Evolutionary conservation across 768 basidiomycete genomes (phyloP).

Genomic region (Amanita exitialis): DNA sequence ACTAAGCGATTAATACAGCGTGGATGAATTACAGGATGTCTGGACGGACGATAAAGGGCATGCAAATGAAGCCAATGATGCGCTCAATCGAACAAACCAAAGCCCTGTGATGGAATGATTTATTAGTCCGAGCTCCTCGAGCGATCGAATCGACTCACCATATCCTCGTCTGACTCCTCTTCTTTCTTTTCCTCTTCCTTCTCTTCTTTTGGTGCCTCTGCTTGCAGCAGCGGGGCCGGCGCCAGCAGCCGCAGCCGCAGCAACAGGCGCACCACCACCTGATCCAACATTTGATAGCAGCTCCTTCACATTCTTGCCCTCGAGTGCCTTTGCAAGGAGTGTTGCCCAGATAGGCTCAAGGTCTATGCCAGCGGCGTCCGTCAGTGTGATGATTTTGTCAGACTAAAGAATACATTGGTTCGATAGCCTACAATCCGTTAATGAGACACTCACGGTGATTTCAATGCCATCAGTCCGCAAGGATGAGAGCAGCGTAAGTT

Average conservation of each 20-base stretch:
- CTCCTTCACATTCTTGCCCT: constrained; percentile 96
- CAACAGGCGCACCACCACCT: constrained; percentile 80
- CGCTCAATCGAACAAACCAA: constrained; percentile 88
- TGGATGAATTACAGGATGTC: not conserved
- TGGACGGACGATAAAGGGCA: not conserved
- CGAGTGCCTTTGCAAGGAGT: constrained; percentile 94
- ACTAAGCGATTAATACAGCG: constrained; percentile 2
- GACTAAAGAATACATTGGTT: constrained; percentile 34
- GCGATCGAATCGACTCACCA: constrained; percentile 38
- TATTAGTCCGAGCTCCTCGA: not conserved
- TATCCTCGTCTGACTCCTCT: constrained; percentile 86
- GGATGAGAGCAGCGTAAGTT: constrained; percentile 96
- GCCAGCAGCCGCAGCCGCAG: constrained; percentile 42
- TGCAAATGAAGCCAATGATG: constrained; percentile 14
- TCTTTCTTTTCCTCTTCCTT: constrained; percentile 84
- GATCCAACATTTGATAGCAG: constrained; percentile 91
- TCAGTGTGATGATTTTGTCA: constrained; percentile 88
- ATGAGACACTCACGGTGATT: constrained; percentile 71
- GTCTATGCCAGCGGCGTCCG: constrained; percentile 73
- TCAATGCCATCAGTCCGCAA: constrained; percentile 95
- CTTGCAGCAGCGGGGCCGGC: constrained; percentile 52
- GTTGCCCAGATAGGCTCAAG: constrained; percentile 96
- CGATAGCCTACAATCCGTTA: too few species aligned
- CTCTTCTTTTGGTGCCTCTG: constrained; percentile 67
- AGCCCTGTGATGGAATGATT: constrained; percentile 46